Percentiles rank a stretch among this genome's conserved stretches.
phyloP scores from a whole-genome alignment of 768 basidiomycete species.

The Mycena venus region DNA sequence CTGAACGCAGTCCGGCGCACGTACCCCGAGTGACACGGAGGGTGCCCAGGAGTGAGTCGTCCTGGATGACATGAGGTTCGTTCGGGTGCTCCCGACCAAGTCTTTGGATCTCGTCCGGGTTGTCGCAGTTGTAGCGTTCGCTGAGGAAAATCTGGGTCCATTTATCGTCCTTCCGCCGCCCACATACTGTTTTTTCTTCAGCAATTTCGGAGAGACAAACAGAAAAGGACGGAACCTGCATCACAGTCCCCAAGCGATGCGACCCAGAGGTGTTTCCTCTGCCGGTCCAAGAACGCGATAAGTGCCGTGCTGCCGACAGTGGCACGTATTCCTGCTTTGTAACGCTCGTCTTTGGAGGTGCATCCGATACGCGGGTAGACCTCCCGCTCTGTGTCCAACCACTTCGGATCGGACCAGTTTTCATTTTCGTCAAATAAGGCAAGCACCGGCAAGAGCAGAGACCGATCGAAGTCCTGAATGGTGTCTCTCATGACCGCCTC shows the following conservation, averaged over 20 bases:
- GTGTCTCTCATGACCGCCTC: conserved; percentile 5
- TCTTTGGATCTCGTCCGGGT: conserved; percentile 41
- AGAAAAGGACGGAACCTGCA: conserved; percentile 40
- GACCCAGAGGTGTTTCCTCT: conserved; percentile 45
- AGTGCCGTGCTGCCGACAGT: conserved; percentile 44
- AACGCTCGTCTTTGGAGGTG: not conserved
- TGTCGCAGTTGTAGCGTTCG: conserved; percentile 46
- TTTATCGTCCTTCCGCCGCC: conserved; percentile 31
- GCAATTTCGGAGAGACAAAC: not conserved
- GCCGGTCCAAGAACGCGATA: conserved; percentile 46
- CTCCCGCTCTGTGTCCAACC: not conserved
- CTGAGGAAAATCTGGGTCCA: conserved; percentile 41
- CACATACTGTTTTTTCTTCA: conserved; percentile 38
- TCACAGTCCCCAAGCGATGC: conserved; percentile 51
- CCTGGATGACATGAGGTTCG: conserved; percentile 28
- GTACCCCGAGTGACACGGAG: conserved; percentile 2
- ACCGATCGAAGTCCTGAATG: conserved; percentile 18
- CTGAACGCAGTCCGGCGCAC: not conserved
- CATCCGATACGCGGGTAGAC: not conserved
- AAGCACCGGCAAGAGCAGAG: not conserved
- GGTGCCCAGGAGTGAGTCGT: not conserved
- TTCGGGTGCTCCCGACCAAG: conserved; percentile 46
- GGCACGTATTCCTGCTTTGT: not conserved
- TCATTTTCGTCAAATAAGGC: not conserved
- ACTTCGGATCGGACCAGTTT: conserved; percentile 13